Conservation (phyloP, 2,329 filamentous ascomycete genomes). For the Grosmannia serpens region DNA sequence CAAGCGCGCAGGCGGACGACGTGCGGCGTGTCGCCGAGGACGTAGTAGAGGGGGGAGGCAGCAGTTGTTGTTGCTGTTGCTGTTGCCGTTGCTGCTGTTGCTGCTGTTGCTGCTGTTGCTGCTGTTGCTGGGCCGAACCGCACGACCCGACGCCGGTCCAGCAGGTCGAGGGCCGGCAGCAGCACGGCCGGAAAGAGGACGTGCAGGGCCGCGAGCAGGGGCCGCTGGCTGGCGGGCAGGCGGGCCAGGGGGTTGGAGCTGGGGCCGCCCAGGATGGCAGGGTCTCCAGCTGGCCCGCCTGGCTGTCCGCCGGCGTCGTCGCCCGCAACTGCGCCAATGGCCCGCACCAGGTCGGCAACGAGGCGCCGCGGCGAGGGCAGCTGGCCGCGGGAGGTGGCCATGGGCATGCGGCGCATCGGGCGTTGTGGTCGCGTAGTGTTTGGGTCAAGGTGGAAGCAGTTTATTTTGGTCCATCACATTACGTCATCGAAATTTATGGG, state of each 20-base stretch:
- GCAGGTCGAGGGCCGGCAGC: slow-evolving; percentile 74
- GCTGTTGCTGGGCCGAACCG: slow-evolving; percentile 19
- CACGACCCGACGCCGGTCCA: slow-evolving; percentile 66
- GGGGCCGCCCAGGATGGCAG: too few relatives aligned
- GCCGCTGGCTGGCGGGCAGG: slow-evolving; percentile 28
- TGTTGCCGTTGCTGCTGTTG: too few relatives aligned
- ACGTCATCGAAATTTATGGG: too few relatives aligned
- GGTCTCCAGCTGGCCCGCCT: background rate
- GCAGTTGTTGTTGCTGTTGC: too few relatives aligned
- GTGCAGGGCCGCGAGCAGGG: slow-evolving; percentile 67
- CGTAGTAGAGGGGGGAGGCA: slow-evolving; percentile 11
- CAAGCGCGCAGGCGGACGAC: slow-evolving; percentile 64
- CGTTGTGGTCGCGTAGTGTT: too few relatives aligned
- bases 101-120: too few relatives aligned
- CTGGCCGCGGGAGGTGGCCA: slow-evolving; percentile 13
- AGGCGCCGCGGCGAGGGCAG: slow-evolving; percentile 31
- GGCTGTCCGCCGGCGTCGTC: background rate
- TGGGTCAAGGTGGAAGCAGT: too few relatives aligned
- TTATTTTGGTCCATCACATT: too few relatives aligned
- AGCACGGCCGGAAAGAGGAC: slow-evolving; percentile 72
- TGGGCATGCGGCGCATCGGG: background rate
- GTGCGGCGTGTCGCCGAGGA: slow-evolving; percentile 34
- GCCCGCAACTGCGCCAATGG: slow-evolving; percentile 19
- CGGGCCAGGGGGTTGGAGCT: slow-evolving; percentile 15
- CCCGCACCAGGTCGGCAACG: slow-evolving; percentile 36